phyloP scores from a whole-genome alignment of 805 yeast species.

The Debaryomyces castellii region DNA sequence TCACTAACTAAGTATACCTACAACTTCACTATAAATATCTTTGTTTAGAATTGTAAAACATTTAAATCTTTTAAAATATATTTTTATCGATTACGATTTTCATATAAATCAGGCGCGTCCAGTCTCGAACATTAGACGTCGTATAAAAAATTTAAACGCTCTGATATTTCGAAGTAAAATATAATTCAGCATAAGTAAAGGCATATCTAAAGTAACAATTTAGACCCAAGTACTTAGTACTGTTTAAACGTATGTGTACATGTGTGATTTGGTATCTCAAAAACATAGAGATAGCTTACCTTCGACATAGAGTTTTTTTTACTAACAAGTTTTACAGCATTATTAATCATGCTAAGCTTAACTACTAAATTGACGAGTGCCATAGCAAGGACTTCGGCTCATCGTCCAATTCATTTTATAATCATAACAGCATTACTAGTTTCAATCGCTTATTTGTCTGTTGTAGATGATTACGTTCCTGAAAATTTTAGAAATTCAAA shows the following conservation, averaged over 20 bases:
- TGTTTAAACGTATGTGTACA: background rate
- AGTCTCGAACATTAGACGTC: background rate
- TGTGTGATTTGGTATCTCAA: background rate
- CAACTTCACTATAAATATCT: background rate
- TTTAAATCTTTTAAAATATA: background rate
- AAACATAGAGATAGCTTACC: background rate
- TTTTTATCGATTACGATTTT: too few relatives aligned
- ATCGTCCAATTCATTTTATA: constrained; percentile 84
- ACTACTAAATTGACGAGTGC: constrained; percentile 33
- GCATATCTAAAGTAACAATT: background rate
- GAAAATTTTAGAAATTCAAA: constrained; percentile 31
- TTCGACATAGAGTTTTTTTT: background rate
- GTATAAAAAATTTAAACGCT: constrained; percentile 1
- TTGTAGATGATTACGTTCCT: constrained; percentile 65
- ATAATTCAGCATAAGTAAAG: background rate
- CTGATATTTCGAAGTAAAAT: constrained; percentile 1
- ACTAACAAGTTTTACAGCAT: constrained; percentile 3
- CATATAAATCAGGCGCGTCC: background rate
- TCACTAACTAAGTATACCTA: background rate
- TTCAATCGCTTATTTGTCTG: constrained; percentile 74
- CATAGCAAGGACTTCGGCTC: constrained; percentile 63
- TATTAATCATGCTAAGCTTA: constrained; percentile 24
- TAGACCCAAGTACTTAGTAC: background rate
- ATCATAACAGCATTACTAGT: constrained; percentile 71
- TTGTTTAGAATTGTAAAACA: background rate